A percentile compares a stretch with the other conserved stretches of the same genome.
Conservation (phyloP, 768 basidiomycete species). For the Boletellus sp. region DNA sequence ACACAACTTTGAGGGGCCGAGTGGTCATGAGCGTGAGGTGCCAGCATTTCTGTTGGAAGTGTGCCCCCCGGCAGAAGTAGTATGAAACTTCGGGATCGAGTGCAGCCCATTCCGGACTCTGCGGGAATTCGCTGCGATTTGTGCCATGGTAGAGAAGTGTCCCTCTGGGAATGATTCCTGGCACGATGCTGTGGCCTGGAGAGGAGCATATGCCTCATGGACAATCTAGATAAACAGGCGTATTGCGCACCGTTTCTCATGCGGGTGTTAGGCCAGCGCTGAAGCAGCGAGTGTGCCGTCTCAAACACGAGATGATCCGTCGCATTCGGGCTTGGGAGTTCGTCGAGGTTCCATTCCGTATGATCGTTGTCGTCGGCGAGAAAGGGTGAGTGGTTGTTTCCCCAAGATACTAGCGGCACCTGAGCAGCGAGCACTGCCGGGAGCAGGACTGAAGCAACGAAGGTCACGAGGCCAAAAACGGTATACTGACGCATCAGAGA, state of each 20-base stretch:
- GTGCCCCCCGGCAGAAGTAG: constrained; percentile 31
- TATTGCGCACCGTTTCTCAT: no score
- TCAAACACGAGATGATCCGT: constrained; percentile 34
- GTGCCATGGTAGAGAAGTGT: constrained; percentile 33
- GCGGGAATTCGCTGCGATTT: constrained; percentile 15
- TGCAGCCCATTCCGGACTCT: constrained; percentile 28
- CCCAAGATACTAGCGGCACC: not conserved
- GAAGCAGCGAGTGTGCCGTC: constrained; percentile 17
- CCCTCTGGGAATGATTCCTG: constrained; percentile 28
- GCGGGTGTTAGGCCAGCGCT: constrained; percentile 13
- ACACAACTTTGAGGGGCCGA: constrained; percentile 28
- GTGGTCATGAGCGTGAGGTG: constrained; percentile 6
- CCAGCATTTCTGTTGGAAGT: constrained; percentile 17
- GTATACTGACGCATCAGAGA: not conserved
- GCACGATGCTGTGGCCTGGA: constrained; percentile 30
- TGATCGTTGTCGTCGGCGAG: not conserved
- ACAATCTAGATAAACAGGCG: not conserved
- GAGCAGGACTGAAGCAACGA: not conserved
- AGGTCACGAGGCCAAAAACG: not conserved
- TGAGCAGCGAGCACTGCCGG: not conserved
- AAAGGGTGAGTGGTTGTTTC: no score
- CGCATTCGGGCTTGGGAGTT: constrained; percentile 23
- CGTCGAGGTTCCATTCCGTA: constrained; percentile 19
- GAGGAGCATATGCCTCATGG: not conserved
- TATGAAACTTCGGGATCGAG: constrained; percentile 34